A percentile compares a stretch with the other conserved stretches of the same genome.
phyloP scores from a whole-genome alignment of 495 filamentous ascomycete genomes.

The Xeromyces bisporus region DNA sequence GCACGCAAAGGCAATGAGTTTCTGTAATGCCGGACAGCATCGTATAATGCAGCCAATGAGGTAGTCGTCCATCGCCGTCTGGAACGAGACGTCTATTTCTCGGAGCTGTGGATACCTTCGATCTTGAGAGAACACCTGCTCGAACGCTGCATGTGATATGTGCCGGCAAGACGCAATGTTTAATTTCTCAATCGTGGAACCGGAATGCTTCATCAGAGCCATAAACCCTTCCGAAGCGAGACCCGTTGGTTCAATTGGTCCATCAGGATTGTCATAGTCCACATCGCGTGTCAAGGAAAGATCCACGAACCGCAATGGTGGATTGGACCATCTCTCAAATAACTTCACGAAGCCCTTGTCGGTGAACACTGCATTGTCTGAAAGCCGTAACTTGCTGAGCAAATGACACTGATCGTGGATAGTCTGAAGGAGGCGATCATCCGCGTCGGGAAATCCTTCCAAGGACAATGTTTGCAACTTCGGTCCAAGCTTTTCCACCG shows the following conservation, averaged over 20 bases:
- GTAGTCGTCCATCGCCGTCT: constrained; percentile 53
- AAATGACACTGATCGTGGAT: constrained; percentile 49
- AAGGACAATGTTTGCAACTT: constrained; percentile 58
- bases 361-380: constrained; percentile 52
- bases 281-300: constrained; percentile 56
- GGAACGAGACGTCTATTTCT: constrained; percentile 65
- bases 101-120: constrained; percentile 44
- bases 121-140: constrained; percentile 47
- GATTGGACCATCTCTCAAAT: constrained; percentile 64
- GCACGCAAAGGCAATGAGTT: constrained; percentile 68
- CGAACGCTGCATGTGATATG: constrained; percentile 49
- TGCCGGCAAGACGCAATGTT: constrained; percentile 67
- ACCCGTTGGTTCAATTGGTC: constrained; percentile 39
- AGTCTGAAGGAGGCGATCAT: constrained; percentile 43
- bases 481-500: constrained; percentile 41
- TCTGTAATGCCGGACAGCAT: constrained; percentile 53
- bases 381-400: constrained; percentile 63
- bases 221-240: constrained; percentile 57
- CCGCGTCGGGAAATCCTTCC: constrained; percentile 35
- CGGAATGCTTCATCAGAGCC: constrained; percentile 75
- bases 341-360: constrained; percentile 51
- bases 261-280: constrained; percentile 49
- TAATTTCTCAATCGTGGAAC: constrained; percentile 38
- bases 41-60: constrained; percentile 57
- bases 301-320: constrained; percentile 47